Evolutionary conservation across 257 asterid species (phyloP).

Genomic region (Solanum infundibuliforme): DNA sequence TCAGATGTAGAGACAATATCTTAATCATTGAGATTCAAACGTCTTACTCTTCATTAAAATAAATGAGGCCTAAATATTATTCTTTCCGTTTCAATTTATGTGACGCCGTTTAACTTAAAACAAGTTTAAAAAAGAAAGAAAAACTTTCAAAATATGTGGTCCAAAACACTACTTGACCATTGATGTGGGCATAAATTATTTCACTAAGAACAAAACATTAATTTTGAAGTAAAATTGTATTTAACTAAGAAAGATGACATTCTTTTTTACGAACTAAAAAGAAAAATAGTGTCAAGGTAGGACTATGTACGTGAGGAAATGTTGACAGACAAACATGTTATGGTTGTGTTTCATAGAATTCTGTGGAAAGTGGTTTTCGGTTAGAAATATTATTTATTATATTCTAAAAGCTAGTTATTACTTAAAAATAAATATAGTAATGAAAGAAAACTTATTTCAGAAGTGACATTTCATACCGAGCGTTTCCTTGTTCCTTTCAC

Average conservation of each 20-base stretch:
- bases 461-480: too few relatives aligned
- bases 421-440: too few relatives aligned
- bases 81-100: neutral
- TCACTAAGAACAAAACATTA: fast-evolving
- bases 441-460: too few relatives aligned
- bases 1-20: neutral
- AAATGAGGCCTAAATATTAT: neutral
- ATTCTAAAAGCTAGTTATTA: neutral
- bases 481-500: neutral
- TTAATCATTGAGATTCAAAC: neutral
- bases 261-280: too few relatives aligned
- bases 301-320: neutral
- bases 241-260: too few relatives aligned
- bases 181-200: neutral
- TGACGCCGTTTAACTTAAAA: neutral
- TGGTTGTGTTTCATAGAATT: neutral
- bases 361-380: neutral
- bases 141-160: neutral
- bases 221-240: fast-evolving
- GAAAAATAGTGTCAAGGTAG: neutral
- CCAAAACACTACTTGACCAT: neutral
- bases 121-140: fast-evolving
- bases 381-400: neutral
- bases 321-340: neutral
- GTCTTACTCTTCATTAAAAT: neutral